A percentile compares a stretch with the other conserved stretches of the same genome.
These are phyloP conservation scores for Mycena pura DNA, from an alignment of 768 basidiomycete genomes.

Conservation along the genomic window DNA sequence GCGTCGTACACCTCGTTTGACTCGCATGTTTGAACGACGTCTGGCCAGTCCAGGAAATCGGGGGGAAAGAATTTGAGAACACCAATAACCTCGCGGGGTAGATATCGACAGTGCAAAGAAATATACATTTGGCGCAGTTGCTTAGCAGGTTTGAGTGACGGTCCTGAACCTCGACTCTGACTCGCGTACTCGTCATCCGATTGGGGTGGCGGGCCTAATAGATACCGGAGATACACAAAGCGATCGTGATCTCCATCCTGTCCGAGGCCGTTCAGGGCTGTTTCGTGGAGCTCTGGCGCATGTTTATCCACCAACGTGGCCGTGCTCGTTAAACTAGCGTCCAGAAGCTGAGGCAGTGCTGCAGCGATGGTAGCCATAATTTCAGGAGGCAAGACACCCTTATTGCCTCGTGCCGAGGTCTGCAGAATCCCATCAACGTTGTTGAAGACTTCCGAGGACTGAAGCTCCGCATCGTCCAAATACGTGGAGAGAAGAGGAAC, in stretches of 20 bases:
- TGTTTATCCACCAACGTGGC: slow-evolving; percentile 76
- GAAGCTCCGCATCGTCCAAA: slow-evolving; percentile 74
- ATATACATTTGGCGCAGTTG: slow-evolving; percentile 69
- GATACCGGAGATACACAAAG: slow-evolving; percentile 77
- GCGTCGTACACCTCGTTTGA: slow-evolving; percentile 70
- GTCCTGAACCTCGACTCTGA: slow-evolving; percentile 31
- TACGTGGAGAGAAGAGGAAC: slow-evolving; percentile 73
- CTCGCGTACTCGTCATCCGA: slow-evolving; percentile 49
- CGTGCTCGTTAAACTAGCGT: slow-evolving; percentile 65
- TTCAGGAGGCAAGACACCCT: slow-evolving; percentile 60
- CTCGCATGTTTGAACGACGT: slow-evolving; percentile 71
- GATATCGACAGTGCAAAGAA: slow-evolving; percentile 72
- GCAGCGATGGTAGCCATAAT: slow-evolving; percentile 59
- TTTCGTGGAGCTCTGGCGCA: slow-evolving; percentile 68
- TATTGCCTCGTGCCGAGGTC: slow-evolving; percentile 51
- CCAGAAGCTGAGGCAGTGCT: slow-evolving; percentile 70
- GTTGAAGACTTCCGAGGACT: slow-evolving; percentile 65
- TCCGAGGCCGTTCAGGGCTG: slow-evolving; percentile 61
- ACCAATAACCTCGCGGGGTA: slow-evolving; percentile 66
- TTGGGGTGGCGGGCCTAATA: slow-evolving; percentile 62
- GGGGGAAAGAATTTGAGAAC: slow-evolving; percentile 63
- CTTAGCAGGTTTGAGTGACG: slow-evolving; percentile 55
- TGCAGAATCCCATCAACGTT: slow-evolving; percentile 68
- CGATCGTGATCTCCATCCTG: slow-evolving; percentile 56
- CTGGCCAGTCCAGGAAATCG: slow-evolving; percentile 60